Conservation (phyloP, 1,139 yeast genomes). For the Zygosaccharomyces pseudobailii region DNA sequence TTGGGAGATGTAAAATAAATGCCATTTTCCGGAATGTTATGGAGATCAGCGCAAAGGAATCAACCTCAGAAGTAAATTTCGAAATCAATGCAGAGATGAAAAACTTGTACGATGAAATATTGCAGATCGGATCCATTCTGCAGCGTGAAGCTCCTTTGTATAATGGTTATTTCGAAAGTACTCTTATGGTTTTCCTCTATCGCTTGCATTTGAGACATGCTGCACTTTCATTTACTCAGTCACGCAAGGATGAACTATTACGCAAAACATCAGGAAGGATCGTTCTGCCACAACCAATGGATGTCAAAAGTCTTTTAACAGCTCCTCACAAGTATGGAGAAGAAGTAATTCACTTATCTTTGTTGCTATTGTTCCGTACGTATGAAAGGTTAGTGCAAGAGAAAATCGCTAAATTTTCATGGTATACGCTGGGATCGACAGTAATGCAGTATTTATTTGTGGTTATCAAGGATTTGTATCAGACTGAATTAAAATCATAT, state of each 20-base stretch:
- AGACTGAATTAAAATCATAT: constrained; percentile 16
- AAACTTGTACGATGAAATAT: constrained; percentile 10
- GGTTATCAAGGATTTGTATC: constrained; percentile 23
- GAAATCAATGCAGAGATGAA: constrained; percentile 7
- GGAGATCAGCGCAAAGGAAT: constrained; percentile 15
- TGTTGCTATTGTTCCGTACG: constrained; percentile 23
- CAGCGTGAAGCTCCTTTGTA: constrained; percentile 5
- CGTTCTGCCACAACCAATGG: constrained; percentile 8
- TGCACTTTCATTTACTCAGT: constrained; percentile 16
- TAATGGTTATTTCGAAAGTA: constrained; percentile 21
- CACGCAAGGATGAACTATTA: constrained; percentile 12
- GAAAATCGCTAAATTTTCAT: constrained; percentile 16
- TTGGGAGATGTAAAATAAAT: constrained; percentile 26
- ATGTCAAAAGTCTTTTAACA: constrained; percentile 17
- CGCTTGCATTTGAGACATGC: constrained; percentile 24
- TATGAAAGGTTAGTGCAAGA: constrained; percentile 23
- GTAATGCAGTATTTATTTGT: constrained; percentile 31
- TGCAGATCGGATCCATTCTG: constrained; percentile 6
- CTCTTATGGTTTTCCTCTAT: constrained; percentile 23
- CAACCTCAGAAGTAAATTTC: constrained; percentile 5
- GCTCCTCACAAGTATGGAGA: constrained; percentile 14
- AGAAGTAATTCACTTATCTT: constrained; percentile 20
- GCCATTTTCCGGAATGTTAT: constrained; percentile 19
- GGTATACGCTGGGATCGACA: constrained; percentile 31
- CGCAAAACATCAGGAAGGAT: constrained; percentile 8